A percentile compares a stretch with the other conserved stretches of the same genome.
Evolutionary conservation across 2,329 filamentous ascomycete genomes (phyloP).

Genomic region (Diatrype stigma): DNA sequence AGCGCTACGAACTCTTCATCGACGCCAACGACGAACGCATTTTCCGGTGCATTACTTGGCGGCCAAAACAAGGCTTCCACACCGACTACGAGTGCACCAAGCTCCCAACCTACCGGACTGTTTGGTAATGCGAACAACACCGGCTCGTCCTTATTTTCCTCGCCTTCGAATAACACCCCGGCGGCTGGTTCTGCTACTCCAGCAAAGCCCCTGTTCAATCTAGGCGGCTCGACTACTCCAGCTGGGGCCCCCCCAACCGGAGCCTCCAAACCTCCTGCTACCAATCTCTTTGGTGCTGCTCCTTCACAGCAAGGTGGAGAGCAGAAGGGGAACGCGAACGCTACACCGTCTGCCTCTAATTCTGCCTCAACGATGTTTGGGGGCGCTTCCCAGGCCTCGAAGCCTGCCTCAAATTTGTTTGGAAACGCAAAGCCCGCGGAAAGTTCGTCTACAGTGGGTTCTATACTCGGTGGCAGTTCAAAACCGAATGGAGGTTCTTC

Average conservation of each 20-base stretch:
- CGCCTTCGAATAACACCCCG: slow-evolving; percentile 12
- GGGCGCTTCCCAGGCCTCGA: slow-evolving; percentile 12
- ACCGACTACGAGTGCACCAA: slow-evolving; percentile 14
- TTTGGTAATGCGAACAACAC: slow-evolving; percentile 19
- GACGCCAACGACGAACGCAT: slow-evolving; percentile 16
- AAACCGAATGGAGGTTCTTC: slow-evolving; percentile 22
- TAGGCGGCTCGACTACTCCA: slow-evolving; percentile 48
- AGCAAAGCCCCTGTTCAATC: slow-evolving; percentile 44
- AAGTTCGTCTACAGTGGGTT: slow-evolving; percentile 7
- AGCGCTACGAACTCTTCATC: slow-evolving; percentile 19
- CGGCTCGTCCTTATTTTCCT: slow-evolving; percentile 18
- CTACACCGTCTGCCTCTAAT: slow-evolving; percentile 23
- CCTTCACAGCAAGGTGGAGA: slow-evolving; percentile 30
- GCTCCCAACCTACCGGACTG: slow-evolving; percentile 17
- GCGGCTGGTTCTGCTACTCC: slow-evolving; percentile 32
- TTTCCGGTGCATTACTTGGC: slow-evolving; percentile 21
- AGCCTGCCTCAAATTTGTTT: slow-evolving; percentile 16
- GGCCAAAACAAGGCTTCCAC: slow-evolving; percentile 18
- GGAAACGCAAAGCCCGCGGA: slow-evolving; percentile 22
- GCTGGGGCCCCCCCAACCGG: slow-evolving; percentile 49
- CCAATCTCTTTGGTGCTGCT: slow-evolving; percentile 23
- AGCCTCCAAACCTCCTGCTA: slow-evolving; percentile 24
- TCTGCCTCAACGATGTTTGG: slow-evolving; percentile 17
- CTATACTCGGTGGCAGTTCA: not conserved
- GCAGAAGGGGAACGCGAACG: slow-evolving; percentile 14